Base-by-base conservation (phyloP, 176 grass and related monocot genomes). In the Miscanthus lutarioriparius region DNA sequence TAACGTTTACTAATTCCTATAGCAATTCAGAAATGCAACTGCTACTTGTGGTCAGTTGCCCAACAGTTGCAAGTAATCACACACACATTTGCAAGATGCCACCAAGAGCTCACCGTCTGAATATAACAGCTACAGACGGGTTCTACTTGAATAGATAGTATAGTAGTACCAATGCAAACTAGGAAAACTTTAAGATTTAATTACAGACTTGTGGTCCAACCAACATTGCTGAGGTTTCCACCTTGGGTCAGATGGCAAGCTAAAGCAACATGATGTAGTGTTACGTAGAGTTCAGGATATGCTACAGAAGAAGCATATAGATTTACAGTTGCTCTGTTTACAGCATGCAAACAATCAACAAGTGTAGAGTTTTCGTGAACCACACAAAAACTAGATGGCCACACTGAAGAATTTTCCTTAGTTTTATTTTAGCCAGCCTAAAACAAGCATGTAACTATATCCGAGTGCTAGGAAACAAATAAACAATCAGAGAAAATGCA, bases 101-200 rank as follows among this genome's bases (percentile, higher is more conserved):
- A 51, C 4, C n/a, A 77, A 40, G 72, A 64, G 33, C 33, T 58
- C 22, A 1, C 17, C 54, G 19, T 44, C 65, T 82, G 9, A 23
- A 54, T 82, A 58, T 64, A 86, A 82, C 25, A 78, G 20, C 72
- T 90, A 65, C 64, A 13, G 64, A 71, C 82, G 70, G 62, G 19
- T 33, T 58, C 40, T 51, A 19, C 33, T 72, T 71, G 23, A 33
- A 33, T 33, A 33, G 32, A 33, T 33, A 33, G n/a, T n/a, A n/a
- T n/a, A n/a, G 22, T 39, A 10, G 40, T 56, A 49, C 6, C 32
- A 15, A 49, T 11, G 49, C 9, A 64, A 76, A 72, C 1, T 27
- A 53, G 12, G 6, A 64, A 10, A 10, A 11, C 69, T 35, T 63
- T 12, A 72, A 53, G 16, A 33, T 54, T 59, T 45, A 63, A 79